These are phyloP conservation scores for Tephrocybe rancida DNA, from an alignment of 768 basidiomycete species.

Conservation along the genomic window DNA sequence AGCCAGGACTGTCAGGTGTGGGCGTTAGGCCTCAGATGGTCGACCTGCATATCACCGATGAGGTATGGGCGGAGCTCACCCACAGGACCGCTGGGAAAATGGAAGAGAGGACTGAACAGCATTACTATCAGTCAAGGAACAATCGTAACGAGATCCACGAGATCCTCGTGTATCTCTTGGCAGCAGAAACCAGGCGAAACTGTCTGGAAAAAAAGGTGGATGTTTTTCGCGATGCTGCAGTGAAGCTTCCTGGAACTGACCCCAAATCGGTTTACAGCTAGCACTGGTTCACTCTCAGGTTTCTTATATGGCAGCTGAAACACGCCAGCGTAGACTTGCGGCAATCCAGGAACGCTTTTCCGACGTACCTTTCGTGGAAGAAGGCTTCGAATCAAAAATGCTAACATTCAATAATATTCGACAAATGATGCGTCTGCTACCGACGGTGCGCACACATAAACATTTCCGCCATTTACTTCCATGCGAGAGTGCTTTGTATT, in stretches of 20 bases:
- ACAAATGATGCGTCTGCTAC: slow-evolving; percentile 6
- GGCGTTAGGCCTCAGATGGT: background rate
- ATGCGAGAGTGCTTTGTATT: background rate
- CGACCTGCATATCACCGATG: background rate
- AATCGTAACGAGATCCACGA: background rate
- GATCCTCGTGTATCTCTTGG: background rate
- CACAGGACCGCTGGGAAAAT: background rate
- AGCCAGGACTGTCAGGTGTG: background rate
- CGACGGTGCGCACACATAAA: slow-evolving; percentile 7
- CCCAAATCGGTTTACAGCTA: slow-evolving; percentile 7
- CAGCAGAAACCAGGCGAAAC: background rate
- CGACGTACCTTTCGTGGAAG: slow-evolving; percentile 11
- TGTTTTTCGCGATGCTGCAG: background rate
- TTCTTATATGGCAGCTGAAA: slow-evolving; percentile 20
- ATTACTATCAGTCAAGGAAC: background rate
- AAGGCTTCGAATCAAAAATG: slow-evolving; percentile 15
- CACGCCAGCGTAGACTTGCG: slow-evolving; percentile 13
- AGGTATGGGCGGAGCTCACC: background rate
- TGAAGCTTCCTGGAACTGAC: background rate
- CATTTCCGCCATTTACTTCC: background rate
- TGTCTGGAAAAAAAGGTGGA: slow-evolving; percentile 11
- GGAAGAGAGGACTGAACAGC: background rate
- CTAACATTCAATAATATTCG: slow-evolving; percentile 1
- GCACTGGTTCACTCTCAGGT: slow-evolving; percentile 19
- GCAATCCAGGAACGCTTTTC: slow-evolving; percentile 19